phyloP scores from a whole-genome alignment of 441 rosid species.

The Populus hybrid region DNA sequence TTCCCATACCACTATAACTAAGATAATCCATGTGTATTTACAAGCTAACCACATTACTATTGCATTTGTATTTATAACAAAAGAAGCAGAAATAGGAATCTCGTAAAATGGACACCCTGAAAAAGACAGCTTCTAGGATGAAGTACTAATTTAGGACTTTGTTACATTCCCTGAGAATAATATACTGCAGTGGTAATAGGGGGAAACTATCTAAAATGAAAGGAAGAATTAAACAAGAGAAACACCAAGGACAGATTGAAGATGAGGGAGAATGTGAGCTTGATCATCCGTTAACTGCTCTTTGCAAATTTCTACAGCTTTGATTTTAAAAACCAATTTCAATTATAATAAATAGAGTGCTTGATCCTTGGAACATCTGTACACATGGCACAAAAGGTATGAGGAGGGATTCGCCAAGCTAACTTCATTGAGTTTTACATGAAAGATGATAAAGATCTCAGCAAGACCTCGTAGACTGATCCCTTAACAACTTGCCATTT shows the following conservation, averaged over 20 bases:
- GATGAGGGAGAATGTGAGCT: background rate
- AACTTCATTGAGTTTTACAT: background rate
- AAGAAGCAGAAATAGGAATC: background rate
- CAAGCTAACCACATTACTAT: background rate
- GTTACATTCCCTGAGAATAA: background rate
- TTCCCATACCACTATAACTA: background rate
- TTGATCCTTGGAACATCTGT: background rate
- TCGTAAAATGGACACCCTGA: background rate
- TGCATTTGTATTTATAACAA: background rate
- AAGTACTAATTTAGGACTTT: background rate
- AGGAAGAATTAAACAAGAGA: background rate
- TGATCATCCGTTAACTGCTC: background rate
- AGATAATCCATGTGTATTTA: background rate
- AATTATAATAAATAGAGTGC: background rate
- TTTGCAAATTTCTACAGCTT: background rate
- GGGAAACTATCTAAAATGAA: background rate
- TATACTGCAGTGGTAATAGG: background rate
- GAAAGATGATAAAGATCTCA: background rate
- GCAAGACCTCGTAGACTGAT: background rate
- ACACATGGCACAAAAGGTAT: background rate
- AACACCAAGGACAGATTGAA: background rate
- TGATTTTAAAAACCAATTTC: background rate
- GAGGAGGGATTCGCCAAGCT: background rate
- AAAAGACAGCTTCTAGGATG: background rate
- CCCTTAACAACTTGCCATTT: background rate